These are phyloP conservation scores for Colletotrichum tanaceti DNA, from an alignment of 2,329 filamentous ascomycete genomes.

Conservation along the genomic window DNA sequence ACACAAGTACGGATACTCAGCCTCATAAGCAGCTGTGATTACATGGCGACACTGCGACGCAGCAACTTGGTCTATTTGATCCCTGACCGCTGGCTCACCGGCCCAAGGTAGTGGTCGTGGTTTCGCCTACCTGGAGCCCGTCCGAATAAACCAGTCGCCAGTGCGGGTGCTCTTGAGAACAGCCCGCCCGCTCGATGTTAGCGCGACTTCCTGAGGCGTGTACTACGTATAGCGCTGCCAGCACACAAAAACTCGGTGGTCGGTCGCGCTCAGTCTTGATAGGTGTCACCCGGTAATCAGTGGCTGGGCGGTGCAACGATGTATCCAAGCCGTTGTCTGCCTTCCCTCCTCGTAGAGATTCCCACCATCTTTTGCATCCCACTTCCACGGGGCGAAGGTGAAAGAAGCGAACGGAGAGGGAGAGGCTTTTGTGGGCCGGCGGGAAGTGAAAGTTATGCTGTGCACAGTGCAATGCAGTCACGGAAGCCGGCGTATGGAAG, in stretches of 20 bases:
- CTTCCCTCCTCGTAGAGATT: slow-evolving; percentile 3
- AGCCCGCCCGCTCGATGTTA: slow-evolving; percentile 1
- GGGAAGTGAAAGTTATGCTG: slow-evolving; percentile 14
- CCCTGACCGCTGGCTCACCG: slow-evolving; percentile 13
- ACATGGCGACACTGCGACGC: slow-evolving; percentile 20
- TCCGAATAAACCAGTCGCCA: slow-evolving; percentile 23
- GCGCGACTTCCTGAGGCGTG: not conserved
- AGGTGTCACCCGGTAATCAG: slow-evolving; percentile 27
- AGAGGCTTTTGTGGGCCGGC: not conserved
- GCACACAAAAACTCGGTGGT: slow-evolving; percentile 16
- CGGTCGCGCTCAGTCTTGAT: not conserved
- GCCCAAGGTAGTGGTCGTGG: slow-evolving; percentile 11
- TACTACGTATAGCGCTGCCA: slow-evolving; percentile 29
- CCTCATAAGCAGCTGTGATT: slow-evolving; percentile 23
- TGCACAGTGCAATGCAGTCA: slow-evolving; percentile 33
- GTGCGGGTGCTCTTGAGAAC: slow-evolving; percentile 12
- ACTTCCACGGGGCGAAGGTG: not conserved
- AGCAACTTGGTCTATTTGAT: slow-evolving; percentile 28
- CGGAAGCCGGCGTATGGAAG: slow-evolving; percentile 22
- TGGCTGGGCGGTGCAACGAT: slow-evolving; percentile 27
- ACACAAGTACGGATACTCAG: slow-evolving; percentile 35
- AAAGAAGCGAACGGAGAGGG: slow-evolving; percentile 23
- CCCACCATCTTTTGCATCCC: slow-evolving; percentile 7
- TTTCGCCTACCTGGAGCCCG: slow-evolving; percentile 19
- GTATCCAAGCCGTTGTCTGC: slow-evolving; percentile 15